Evolutionary conservation across 352 stramenopile genomes (phyloP).

Genomic region (Ophiocytium majus): DNA sequence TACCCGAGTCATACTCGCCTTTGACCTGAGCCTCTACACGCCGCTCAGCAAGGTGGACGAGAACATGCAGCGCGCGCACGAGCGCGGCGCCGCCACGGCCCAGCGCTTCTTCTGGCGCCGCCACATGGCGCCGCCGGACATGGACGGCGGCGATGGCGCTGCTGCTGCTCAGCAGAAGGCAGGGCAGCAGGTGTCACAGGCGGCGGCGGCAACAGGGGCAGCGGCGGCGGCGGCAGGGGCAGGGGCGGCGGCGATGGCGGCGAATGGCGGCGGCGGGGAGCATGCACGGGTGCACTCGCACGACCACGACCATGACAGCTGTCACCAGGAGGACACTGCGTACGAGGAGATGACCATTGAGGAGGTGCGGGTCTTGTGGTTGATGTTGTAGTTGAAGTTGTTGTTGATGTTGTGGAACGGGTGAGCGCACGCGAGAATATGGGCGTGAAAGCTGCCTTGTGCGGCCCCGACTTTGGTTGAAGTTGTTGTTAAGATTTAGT

Average conservation of each 20-base stretch:
- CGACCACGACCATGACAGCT: slow-evolving; percentile 24
- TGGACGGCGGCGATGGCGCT: not conserved
- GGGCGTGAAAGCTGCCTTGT: too few relatives aligned
- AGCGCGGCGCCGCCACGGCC: slow-evolving; percentile 74
- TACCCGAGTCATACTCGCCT: slow-evolving; percentile 96
- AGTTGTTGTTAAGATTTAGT: too few relatives aligned
- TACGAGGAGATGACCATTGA: slow-evolving; percentile 93
- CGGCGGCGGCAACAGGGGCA: not conserved
- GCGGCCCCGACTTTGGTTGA: too few relatives aligned
- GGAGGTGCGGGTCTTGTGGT: too few relatives aligned
- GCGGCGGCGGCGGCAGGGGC: not conserved
- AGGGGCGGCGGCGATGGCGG: not conserved
- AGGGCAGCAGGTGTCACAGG: not conserved
- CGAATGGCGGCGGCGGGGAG: not conserved
- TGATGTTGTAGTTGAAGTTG: too few relatives aligned
- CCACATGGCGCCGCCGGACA: slow-evolving; percentile 53
- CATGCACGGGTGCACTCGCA: not conserved
- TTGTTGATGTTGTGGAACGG: too few relatives aligned
- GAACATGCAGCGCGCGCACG: slow-evolving; percentile 97
- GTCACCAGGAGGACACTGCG: slow-evolving; percentile 25
- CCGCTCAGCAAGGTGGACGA: slow-evolving; percentile 95
- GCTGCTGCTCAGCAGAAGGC: not conserved
- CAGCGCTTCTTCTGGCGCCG: slow-evolving; percentile 50
- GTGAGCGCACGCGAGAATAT: too few relatives aligned
- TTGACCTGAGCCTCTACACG: slow-evolving; percentile 98